A percentile compares a stretch with the other conserved stretches of the same genome.
phyloP scores from a whole-genome alignment of 371 early-diverging fungal genomes.

The Gilbertella persicaria region DNA sequence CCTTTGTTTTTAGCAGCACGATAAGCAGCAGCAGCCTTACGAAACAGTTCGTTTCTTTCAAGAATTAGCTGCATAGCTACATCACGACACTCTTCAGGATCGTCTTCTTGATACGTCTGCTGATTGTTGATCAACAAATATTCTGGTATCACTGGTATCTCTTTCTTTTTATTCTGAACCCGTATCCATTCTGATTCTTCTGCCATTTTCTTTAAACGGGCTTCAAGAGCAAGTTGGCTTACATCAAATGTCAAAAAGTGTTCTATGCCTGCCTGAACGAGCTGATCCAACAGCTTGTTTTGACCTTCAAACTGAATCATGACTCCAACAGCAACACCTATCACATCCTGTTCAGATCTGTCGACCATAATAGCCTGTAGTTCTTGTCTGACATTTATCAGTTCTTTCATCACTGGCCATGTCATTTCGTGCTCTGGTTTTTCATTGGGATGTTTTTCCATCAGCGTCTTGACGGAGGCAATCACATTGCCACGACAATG shows the following conservation, averaged over 20 bases:
- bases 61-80: slow-evolving; percentile 49
- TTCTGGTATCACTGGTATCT: slow-evolving; percentile 44
- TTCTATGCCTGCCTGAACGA: slow-evolving; percentile 46
- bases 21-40: slow-evolving; percentile 65
- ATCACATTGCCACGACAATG: slow-evolving; percentile 23
- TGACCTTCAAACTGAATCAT: slow-evolving; percentile 26
- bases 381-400: slow-evolving; percentile 29
- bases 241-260: slow-evolving; percentile 44
- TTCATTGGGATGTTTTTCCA: slow-evolving; percentile 22
- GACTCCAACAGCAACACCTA: slow-evolving; percentile 45
- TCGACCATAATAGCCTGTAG: slow-evolving; percentile 47
- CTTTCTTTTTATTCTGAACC: slow-evolving; percentile 13
- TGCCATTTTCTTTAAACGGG: slow-evolving; percentile 32
- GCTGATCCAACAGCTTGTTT: slow-evolving; percentile 19
- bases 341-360: slow-evolving; percentile 35
- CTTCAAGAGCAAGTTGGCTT: slow-evolving; percentile 33
- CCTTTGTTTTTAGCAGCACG: slow-evolving; percentile 51
- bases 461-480: slow-evolving; percentile 22
- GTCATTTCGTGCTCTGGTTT: slow-evolving; percentile 20
- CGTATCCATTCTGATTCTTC: slow-evolving; percentile 20
- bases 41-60: slow-evolving; percentile 64
- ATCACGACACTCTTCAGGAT: slow-evolving; percentile 63
- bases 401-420: slow-evolving; percentile 21
- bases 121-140: slow-evolving; percentile 45
- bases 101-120: slow-evolving; percentile 54